Evolutionary conservation across 495 filamentous ascomycete genomes (phyloP), one percentile per base, ranked within the genome.

Genomic region (Tuber magnatum): DNA sequence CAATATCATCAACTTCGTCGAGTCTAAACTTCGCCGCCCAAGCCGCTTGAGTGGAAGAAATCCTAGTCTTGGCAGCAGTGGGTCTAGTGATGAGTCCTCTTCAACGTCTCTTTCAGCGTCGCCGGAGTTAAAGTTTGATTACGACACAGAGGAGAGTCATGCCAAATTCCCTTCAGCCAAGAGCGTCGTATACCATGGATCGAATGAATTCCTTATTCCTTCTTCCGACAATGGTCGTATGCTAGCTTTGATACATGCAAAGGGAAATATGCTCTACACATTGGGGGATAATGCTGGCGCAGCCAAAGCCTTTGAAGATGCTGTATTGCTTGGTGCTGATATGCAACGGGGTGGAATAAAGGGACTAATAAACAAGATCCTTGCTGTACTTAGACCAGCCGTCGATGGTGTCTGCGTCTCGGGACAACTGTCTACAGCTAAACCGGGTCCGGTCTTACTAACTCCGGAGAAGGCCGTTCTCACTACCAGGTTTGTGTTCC

Each of bases 261-360:
- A 98, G 84, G 95, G 96, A 41, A 99, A 98, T 78, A 97, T 98
- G 93, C 87, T 98, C 2, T 99, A 99, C 84, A 89, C 93, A 48
- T 84, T 97, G 71, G 94, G 94, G 39, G 92, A 98, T 76, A 93
- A 95, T 80, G 86, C 87, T 68, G 90, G 88, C 20, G 95, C 95
- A 24, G 94, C 95, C 1, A 89, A 90, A 75, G 94, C 96, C 14
- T 99, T 99, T 79, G 95, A 98, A 80, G 93, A 97, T 83, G 95
- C 93, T 3, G 93, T 99, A 41, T 84, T 97, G 74, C 94, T 98
- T 80, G 93, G 92, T 71, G 88, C 92, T 61, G 95, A 94, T 14
- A 88, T 88, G 79, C 87, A 88, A 61, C 86, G 90, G 10, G 86
- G 88, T 78, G 92, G 92, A 32, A 92, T 97, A 73, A 88, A 89